phyloP scores from a whole-genome alignment of 495 filamentous ascomycete genomes.

The Pyrenula massariospora region DNA sequence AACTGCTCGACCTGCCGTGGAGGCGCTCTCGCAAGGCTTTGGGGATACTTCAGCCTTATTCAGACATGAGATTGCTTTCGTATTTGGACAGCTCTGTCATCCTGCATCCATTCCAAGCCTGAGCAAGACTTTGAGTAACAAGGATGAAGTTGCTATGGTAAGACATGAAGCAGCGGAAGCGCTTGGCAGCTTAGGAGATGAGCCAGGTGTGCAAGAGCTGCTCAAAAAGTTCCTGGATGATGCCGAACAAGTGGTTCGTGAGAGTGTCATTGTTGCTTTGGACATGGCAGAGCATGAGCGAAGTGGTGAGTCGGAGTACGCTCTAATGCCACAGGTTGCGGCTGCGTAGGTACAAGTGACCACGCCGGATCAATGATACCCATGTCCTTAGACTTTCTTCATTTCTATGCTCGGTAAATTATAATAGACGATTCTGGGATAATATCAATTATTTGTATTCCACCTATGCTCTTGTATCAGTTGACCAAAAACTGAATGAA shows the following conservation, averaged over 20 bases:
- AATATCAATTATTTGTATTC: constrained; percentile 45
- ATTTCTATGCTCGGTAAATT: too few species aligned
- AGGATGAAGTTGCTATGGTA: constrained; percentile 85
- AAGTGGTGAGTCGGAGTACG: constrained; percentile 81
- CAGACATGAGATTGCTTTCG: constrained; percentile 95
- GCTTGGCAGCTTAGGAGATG: constrained; percentile 87
- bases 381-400: too few species aligned
- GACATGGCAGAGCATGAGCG: constrained; percentile 98
- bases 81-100: constrained; percentile 92
- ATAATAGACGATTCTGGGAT: too few species aligned
- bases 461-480: neutral
- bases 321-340: constrained; percentile 57
- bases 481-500: neutral
- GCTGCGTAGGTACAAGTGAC: neutral
- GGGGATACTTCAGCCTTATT: constrained; percentile 85
- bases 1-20: constrained; percentile 71
- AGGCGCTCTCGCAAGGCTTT: constrained; percentile 78
- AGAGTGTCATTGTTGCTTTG: constrained; percentile 87
- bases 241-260: constrained; percentile 81
- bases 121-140: constrained; percentile 62
- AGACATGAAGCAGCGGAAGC: constrained; percentile 96
- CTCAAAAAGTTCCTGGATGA: constrained; percentile 79
- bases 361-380: neutral
- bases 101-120: constrained; percentile 92
- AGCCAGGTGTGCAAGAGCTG: constrained; percentile 81